Base-by-base conservation (phyloP, 139 green algal species). In the Eudorina sp. region DNA sequence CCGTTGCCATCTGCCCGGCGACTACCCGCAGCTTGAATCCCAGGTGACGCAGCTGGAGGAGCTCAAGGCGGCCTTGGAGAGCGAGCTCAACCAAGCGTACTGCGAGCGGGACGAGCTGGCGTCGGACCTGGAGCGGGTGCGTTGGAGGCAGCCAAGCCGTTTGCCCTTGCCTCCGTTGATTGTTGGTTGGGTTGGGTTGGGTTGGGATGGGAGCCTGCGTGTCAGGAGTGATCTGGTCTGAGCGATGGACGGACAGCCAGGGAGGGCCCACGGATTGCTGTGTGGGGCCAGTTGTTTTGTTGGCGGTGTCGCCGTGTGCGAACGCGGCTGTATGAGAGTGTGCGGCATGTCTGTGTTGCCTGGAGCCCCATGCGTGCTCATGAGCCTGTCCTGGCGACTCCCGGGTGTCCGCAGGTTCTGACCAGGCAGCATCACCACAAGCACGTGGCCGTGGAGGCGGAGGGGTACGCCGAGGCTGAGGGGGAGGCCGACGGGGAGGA, bases 41-140 rank as follows among this genome's bases (percentile, higher is more conserved):
- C 66, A 80, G 68, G 68, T 88, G 34, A n/a, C 5, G n/a, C 83
- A 88, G 83, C 83, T 88, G 48, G 68, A 88, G 68, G 83, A 88
- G 48, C 51, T 88, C 23, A 88, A 88, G 68, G 66, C 83, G 48
- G 66, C 68, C 34, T 51, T 88, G 68, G 83, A 88, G 68, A 55
- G 53, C 27, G 83, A 72, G 48, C 83, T 88, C 27, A 58, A 88
- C 66, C 68, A 81, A 68, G 66, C 68, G 7, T 88, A 88, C 83
- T 45, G 51, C 25, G 83, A 88, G 48, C 83, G 83, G 25, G 83
- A 88, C 69, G 68, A 81, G 68, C 68, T 88, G 68, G 83, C 83
- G 46, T 3, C n/a, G 48, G 83, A 88, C 46, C 68, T 88, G 18
- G 83, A 88, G 51, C 34, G 27, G 18, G 83, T 88, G 14, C 19